Percentiles rank a stretch among this genome's conserved stretches.
Conservation (phyloP, 208 protist genomes). For the Leishmania aethiopica region DNA sequence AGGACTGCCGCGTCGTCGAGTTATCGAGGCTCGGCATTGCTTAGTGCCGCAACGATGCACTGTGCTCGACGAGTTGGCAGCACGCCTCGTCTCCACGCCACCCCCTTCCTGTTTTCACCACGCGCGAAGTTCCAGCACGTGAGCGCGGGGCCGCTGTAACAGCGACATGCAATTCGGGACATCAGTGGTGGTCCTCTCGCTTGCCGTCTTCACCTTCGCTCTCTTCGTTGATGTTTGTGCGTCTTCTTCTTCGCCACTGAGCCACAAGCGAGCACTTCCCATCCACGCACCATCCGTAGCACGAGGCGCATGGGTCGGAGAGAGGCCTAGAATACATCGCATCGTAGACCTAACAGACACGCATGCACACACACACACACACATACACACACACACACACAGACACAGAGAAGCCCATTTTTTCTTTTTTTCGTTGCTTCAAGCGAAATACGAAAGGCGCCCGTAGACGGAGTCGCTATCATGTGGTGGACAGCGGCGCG, state of each 20-base stretch:
- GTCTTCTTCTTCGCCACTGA: not conserved
- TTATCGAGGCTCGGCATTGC: not conserved
- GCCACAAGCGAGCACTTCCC: not conserved
- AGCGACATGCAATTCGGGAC: not conserved
- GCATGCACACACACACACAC: not conserved
- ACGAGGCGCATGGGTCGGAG: not conserved
- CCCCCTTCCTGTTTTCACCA: not conserved
- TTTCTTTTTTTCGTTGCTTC: not conserved
- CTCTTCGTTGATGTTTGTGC: not conserved
- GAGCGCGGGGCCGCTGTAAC: not conserved
- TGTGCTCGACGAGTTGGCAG: not conserved
- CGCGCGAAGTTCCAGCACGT: not conserved
- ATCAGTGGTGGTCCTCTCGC: not conserved
- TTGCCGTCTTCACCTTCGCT: not conserved
- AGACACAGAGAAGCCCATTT: not conserved
- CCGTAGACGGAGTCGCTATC: not conserved
- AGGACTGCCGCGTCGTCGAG: not conserved
- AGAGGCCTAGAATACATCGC: not conserved
- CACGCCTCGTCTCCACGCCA: not conserved
- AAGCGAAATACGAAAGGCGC: not conserved
- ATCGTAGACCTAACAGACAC: not conserved
- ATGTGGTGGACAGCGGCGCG: slow-evolving; percentile 19
- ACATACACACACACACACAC: not conserved
- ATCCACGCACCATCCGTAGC: not conserved
- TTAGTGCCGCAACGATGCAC: not conserved